phyloP scores from a whole-genome alignment of 1,139 yeast genomes.

The Nakaseomyces bracarensis region DNA sequence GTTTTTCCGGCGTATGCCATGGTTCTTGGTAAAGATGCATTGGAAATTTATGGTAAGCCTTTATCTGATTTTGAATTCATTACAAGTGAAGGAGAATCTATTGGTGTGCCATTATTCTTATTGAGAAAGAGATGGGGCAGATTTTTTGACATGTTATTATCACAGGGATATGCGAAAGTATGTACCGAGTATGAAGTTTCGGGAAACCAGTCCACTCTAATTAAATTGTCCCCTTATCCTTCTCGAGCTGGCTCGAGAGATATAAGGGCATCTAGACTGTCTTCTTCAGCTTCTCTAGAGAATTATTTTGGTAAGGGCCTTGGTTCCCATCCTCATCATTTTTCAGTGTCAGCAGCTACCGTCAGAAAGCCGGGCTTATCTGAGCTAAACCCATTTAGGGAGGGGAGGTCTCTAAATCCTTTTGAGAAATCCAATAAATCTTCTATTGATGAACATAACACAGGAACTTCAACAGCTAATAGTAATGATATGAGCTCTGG shows the following conservation, averaged over 20 bases:
- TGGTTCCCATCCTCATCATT: slow-evolving; percentile 1
- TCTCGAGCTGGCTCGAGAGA: slow-evolving; percentile 12
- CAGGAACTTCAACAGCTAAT: neutral
- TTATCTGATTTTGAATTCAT: slow-evolving; percentile 66
- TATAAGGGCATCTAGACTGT: slow-evolving; percentile 10
- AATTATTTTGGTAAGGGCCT: slow-evolving; percentile 17
- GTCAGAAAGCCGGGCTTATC: slow-evolving; percentile 1
- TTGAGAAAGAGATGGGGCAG: slow-evolving; percentile 70
- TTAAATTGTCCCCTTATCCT: slow-evolving; percentile 15
- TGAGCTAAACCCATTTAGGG: slow-evolving; percentile 1
- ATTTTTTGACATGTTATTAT: slow-evolving; percentile 51
- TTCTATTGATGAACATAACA: neutral
- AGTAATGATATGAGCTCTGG: neutral
- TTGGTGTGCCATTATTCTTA: slow-evolving; percentile 52
- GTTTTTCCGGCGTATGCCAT: slow-evolving; percentile 71
- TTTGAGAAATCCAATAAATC: neutral
- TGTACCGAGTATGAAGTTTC: slow-evolving; percentile 19
- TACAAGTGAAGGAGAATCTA: slow-evolving; percentile 55
- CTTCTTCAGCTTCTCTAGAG: slow-evolving; percentile 32
- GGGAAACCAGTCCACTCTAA: slow-evolving; percentile 12
- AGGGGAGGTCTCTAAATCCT: neutral
- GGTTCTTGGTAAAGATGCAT: slow-evolving; percentile 65
- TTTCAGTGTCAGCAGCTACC: slow-evolving; percentile 1
- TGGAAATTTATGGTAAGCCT: slow-evolving; percentile 55
- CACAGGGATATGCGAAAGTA: slow-evolving; percentile 49